Evolutionary conservation across 495 filamentous ascomycete species (phyloP), one percentile per base, ranked within the genome.

Genomic region (Aspergillus baeticus): DNA sequence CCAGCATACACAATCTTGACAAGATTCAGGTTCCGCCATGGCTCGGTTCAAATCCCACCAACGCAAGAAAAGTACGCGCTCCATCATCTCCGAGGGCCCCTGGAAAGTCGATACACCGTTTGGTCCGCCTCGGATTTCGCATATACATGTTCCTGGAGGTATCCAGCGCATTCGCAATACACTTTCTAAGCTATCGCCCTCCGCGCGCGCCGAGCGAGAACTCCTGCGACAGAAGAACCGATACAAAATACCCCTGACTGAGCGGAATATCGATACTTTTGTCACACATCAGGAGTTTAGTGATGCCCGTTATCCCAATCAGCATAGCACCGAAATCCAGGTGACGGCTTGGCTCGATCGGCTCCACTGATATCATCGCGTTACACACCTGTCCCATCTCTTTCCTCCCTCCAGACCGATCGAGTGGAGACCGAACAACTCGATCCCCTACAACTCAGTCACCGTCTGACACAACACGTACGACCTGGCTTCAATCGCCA

Each of bases 341-440:
- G 63, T 92, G 81, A 69, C 83, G 72, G 69, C 86, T 82, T 78
- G 88, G 88, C 65, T 91, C 78, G 75, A 82, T 75, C 63, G 82
- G 73, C 38, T 88, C 81, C 17, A 50, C 6, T 50, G 47, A 50
- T 5, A 31, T 38, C 23, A 23, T 20, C 10, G 35, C 18, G 47
- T 35, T 17, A 29, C 29, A 39, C 48, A 21, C 4, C 10, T 38
- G 39, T 47, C 26, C 6, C 31, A 5, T 6, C 2, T 26, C 4
- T 17, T 17, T 10, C 13, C 46, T 17, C 11, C n/a, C 5, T 23
- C 13, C 11, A 17, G 3, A 14, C 41, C 13, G 20, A n/a, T n/a
- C n/a, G n/a, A n/a, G n/a, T n/a, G n/a, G n/a, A n/a, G n/a, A n/a
- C n/a, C n/a, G n/a, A n/a, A n/a, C 41, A 18, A 43, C 41, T 8